Conservation (phyloP, 768 basidiomycete species). For the Filobasidium floriforme region DNA sequence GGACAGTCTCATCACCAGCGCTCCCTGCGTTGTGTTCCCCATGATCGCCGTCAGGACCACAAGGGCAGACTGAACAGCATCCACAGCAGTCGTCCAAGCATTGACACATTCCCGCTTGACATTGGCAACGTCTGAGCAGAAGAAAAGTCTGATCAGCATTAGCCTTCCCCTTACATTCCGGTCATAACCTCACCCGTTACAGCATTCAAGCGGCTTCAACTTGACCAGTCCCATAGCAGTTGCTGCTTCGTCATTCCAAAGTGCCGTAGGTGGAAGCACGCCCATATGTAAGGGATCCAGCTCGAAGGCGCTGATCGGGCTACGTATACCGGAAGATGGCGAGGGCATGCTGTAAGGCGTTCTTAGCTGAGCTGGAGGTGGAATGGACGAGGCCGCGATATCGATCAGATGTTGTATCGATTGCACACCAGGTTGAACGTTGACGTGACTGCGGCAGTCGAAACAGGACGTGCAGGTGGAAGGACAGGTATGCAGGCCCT, state of each 20-base stretch:
- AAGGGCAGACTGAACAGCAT: constrained; percentile 40
- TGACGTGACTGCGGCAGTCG: constrained; percentile 10
- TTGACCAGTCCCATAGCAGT: constrained; percentile 32
- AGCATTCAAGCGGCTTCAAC: constrained; percentile 44
- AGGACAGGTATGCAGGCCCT: constrained; percentile 12
- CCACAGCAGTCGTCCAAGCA: constrained; percentile 45
- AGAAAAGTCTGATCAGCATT: constrained; percentile 12
- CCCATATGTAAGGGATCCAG: constrained; percentile 33
- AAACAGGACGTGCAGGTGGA: constrained; percentile 26
- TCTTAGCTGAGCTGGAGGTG: constrained; percentile 5
- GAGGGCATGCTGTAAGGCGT: neutral
- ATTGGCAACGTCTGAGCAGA: constrained; percentile 34
- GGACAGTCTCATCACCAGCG: neutral
- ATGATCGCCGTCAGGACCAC: constrained; percentile 20
- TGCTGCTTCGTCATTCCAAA: constrained; percentile 32
- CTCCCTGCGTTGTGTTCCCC: neutral
- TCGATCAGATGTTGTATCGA: constrained; percentile 16
- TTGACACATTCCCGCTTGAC: constrained; percentile 38
- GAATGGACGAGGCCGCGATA: constrained; percentile 18
- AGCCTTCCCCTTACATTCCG: constrained; percentile 3
- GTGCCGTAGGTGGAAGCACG: constrained; percentile 33
- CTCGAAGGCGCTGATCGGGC: constrained; percentile 6
- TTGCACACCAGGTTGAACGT: constrained; percentile 17
- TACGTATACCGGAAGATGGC: neutral
- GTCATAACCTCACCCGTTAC: constrained; percentile 31